These are phyloP conservation scores for Cercospora zeina DNA, from an alignment of 2,329 filamentous ascomycete species.

Conservation along the genomic window DNA sequence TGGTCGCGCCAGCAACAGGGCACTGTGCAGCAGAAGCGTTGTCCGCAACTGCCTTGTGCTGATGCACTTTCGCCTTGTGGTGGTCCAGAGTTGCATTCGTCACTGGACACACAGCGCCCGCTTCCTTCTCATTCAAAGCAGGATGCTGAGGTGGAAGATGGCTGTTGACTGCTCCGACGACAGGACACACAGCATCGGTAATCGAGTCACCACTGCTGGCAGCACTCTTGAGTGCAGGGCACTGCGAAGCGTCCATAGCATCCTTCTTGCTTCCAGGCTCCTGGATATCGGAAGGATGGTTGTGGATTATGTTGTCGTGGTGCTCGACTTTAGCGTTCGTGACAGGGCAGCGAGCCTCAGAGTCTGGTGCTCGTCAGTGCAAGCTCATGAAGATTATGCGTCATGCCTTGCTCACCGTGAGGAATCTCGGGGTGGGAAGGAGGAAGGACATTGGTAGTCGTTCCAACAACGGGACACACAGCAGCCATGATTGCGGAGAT, in stretches of 20 bases:
- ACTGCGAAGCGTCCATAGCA: constrained; percentile 42
- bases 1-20: constrained; percentile 43
- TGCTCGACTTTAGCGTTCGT: constrained; percentile 50
- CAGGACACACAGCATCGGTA: constrained; percentile 48
- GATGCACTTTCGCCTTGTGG: constrained; percentile 46
- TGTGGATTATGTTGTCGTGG: constrained; percentile 46
- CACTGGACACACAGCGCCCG: constrained; percentile 46
- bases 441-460: constrained; percentile 47
- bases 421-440: constrained; percentile 45
- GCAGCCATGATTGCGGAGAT: constrained; percentile 20
- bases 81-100: constrained; percentile 49
- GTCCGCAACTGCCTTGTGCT: constrained; percentile 45
- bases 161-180: constrained; percentile 46
- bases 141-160: constrained; percentile 49
- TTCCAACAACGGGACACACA: constrained; percentile 35
- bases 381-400: background rate
- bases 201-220: constrained; percentile 43
- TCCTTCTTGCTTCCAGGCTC: constrained; percentile 33
- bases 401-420: constrained; percentile 17
- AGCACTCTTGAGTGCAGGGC: constrained; percentile 46
- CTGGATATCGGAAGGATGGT: constrained; percentile 43
- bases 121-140: constrained; percentile 41
- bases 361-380: constrained; percentile 29
- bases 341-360: constrained; percentile 49
- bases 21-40: constrained; percentile 45